phyloP scores from a whole-genome alignment of 73 alveolate species.

The Uronychia binucleata region DNA sequence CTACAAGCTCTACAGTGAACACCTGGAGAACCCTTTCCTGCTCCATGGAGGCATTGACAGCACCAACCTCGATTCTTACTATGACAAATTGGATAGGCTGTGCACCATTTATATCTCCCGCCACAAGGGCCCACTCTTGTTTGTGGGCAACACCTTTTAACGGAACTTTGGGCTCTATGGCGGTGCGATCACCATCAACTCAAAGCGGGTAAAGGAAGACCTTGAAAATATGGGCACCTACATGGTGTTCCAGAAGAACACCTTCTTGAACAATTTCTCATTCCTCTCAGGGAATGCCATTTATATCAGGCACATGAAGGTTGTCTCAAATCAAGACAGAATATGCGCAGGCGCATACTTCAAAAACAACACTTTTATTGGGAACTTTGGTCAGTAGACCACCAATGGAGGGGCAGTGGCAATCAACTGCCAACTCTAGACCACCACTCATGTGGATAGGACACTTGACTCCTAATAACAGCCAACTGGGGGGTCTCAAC shows the following conservation, averaged over 20 bases:
- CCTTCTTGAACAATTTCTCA: slow-evolving; percentile 6
- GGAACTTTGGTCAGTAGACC: slow-evolving; percentile 32
- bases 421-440: slow-evolving; percentile 1
- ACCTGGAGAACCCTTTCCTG: not conserved
- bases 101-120: not conserved
- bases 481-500: too few relatives aligned
- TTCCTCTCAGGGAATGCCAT: slow-evolving; percentile 36
- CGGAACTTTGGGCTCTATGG: slow-evolving; percentile 32
- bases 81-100: not conserved
- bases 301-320: slow-evolving; percentile 15
- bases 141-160: not conserved
- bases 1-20: not conserved
- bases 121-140: not conserved
- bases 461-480: not conserved
- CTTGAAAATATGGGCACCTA: not conserved
- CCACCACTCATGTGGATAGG: not conserved
- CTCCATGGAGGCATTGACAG: not conserved
- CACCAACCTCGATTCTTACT: not conserved
- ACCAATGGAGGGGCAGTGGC: slow-evolving; percentile 53
- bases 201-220: not conserved
- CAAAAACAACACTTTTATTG: not conserved
- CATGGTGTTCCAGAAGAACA: slow-evolving; percentile 2
- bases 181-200: slow-evolving; percentile 29
- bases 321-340: not conserved
- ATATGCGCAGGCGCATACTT: slow-evolving; percentile 33